Conservation (phyloP, 371 early-diverging fungal genomes). For the Mortierella sp. region DNA sequence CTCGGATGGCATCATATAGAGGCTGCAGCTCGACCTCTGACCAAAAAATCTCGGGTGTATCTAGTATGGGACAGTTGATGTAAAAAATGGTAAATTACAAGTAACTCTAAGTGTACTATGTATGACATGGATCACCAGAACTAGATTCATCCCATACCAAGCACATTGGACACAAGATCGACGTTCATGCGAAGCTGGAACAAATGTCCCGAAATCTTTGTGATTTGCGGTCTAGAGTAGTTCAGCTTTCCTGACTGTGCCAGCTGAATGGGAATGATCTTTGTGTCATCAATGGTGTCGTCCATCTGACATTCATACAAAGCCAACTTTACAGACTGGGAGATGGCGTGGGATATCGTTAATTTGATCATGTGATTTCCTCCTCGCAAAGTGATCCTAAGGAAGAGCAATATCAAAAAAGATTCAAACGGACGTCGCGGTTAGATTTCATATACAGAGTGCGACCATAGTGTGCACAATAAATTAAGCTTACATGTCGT, state of each 20-base stretch:
- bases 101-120: too few relatives aligned
- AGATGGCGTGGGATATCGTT: constrained; percentile 88
- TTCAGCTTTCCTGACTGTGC: constrained; percentile 85
- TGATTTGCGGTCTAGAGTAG: constrained; percentile 66
- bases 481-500: constrained; percentile 60
- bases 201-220: constrained; percentile 88
- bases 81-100: not conserved
- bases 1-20: constrained; percentile 81
- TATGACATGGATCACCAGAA: not conserved
- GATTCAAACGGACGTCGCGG: not conserved
- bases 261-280: constrained; percentile 87
- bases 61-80: constrained; percentile 29
- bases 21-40: constrained; percentile 86
- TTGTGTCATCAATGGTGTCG: constrained; percentile 86
- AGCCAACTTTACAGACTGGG: constrained; percentile 90
- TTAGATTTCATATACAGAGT: not conserved
- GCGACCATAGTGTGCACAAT: not conserved
- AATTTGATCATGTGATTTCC: constrained; percentile 86
- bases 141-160: constrained; percentile 44
- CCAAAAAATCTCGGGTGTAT: constrained; percentile 93
- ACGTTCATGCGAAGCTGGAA: constrained; percentile 92
- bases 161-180: constrained; percentile 85
- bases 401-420: not conserved
- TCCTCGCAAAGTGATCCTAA: constrained; percentile 76
- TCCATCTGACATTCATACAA: constrained; percentile 86